phyloP scores from a whole-genome alignment of 768 basidiomycete genomes.

The Sutorius australiensis region DNA sequence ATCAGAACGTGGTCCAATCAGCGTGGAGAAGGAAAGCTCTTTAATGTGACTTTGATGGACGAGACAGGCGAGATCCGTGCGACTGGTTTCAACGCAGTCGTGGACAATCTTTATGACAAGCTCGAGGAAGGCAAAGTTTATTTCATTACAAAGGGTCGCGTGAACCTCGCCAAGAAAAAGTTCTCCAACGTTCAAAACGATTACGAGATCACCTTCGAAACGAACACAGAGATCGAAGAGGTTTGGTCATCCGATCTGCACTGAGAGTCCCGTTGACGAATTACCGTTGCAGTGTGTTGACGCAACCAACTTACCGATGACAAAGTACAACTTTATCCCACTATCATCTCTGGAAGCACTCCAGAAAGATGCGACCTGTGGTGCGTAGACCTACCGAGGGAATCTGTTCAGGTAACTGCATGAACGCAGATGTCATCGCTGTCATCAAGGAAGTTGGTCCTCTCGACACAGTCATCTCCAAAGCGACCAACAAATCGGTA shows the following conservation, averaged over 20 bases:
- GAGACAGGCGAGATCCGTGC: constrained; percentile 89
- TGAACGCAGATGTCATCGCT: constrained; percentile 72
- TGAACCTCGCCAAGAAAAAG: constrained; percentile 96
- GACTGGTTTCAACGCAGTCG: constrained; percentile 86
- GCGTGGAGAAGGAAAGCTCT: constrained; percentile 91
- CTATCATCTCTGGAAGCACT: constrained; percentile 59
- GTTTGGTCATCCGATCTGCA: constrained; percentile 36
- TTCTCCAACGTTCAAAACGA: constrained; percentile 88
- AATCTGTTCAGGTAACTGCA: background rate
- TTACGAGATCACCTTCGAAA: constrained; percentile 88
- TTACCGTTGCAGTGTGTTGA: constrained; percentile 68
- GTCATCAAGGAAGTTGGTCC: constrained; percentile 77
- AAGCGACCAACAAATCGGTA: constrained; percentile 63
- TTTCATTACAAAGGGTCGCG: constrained; percentile 82
- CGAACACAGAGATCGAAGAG: constrained; percentile 80
- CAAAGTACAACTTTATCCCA: constrained; percentile 79
- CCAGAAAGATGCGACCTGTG: constrained; percentile 79
- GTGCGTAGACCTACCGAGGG: constrained; percentile 40
- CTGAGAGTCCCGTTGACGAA: constrained; percentile 3
- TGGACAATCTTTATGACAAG: constrained; percentile 78
- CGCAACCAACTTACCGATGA: constrained; percentile 64
- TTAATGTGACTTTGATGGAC: constrained; percentile 91
- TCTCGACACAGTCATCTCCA: constrained; percentile 68
- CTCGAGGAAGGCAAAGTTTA: constrained; percentile 92
- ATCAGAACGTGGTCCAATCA: constrained; percentile 87